phyloP scores from a whole-genome alignment of 2,329 filamentous ascomycete species.

The Ascochyta koolunga region DNA sequence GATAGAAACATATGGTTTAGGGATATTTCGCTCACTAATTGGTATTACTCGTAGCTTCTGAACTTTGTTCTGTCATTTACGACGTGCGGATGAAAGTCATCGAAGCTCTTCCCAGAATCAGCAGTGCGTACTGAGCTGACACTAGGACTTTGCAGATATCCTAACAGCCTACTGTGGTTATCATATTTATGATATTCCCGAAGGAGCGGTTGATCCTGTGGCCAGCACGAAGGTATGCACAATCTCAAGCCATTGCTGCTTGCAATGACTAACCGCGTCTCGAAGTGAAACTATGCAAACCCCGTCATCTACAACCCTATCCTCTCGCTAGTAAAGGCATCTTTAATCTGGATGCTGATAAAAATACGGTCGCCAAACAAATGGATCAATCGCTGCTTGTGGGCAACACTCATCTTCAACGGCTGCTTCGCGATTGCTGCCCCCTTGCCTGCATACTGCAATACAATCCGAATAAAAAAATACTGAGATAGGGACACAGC shows the following conservation, averaged over 20 bases:
- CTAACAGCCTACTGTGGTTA: slow-evolving; percentile 22
- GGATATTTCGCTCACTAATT: neutral
- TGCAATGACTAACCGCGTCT: neutral
- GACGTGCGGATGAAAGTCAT: slow-evolving; percentile 12
- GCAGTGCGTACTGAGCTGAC: neutral
- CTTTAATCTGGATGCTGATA: slow-evolving; percentile 26
- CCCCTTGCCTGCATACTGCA: slow-evolving; percentile 31
- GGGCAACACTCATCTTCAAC: slow-evolving; percentile 21
- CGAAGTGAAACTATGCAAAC: slow-evolving; percentile 25
- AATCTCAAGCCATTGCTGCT: too few species aligned
- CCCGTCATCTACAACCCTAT: slow-evolving; percentile 29
- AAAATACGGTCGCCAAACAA: slow-evolving; percentile 25
- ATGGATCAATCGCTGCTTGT: slow-evolving; percentile 22
- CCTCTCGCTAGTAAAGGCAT: slow-evolving; percentile 25
- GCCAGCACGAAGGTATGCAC: slow-evolving; percentile 15
- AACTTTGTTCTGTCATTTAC: slow-evolving; percentile 17
- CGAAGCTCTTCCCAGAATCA: neutral
- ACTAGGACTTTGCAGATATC: neutral
- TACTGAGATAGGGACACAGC: slow-evolving; percentile 36
- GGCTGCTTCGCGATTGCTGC: slow-evolving; percentile 21
- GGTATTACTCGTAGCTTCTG: neutral
- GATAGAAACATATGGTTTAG: too few species aligned
- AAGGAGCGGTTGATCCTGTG: slow-evolving; percentile 14
- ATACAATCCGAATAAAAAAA: slow-evolving; percentile 33
- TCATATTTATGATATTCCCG: slow-evolving; percentile 19